Conservation (phyloP, 306 rosid species). For the Mimosa bimucronata region DNA sequence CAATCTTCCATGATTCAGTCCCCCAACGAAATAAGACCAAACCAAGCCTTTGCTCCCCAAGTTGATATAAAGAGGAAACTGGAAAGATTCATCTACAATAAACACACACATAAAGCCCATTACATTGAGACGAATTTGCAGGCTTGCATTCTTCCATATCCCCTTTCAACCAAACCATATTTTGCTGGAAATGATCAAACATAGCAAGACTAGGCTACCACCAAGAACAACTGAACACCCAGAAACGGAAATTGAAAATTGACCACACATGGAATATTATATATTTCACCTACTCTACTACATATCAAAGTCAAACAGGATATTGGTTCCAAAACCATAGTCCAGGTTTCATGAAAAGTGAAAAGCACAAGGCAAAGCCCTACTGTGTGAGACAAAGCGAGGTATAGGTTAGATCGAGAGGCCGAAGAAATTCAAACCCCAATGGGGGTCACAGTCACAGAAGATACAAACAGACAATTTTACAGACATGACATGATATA, state of each 20-base stretch:
- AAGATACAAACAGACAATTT: background rate
- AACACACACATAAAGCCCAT: too few species aligned
- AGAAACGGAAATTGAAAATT: too few species aligned
- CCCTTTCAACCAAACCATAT: too few species aligned
- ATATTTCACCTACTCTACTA: background rate
- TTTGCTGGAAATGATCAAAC: too few species aligned
- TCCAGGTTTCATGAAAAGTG: background rate
- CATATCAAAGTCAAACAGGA: background rate
- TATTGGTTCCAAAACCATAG: background rate
- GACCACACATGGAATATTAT: too few species aligned
- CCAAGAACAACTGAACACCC: too few species aligned
- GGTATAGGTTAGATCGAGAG: background rate
- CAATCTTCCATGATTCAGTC: slow-evolving; percentile 19
- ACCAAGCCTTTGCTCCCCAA: slow-evolving; percentile 5
- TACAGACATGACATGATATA: background rate
- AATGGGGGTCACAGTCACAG: background rate
- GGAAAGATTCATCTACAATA: too few species aligned
- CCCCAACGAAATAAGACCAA: background rate
- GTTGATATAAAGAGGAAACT: background rate
- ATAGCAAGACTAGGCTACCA: too few species aligned
- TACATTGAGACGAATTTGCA: too few species aligned
- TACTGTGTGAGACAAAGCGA: background rate
- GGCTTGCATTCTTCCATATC: too few species aligned
- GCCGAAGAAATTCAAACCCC: background rate
- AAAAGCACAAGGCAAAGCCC: background rate